phyloP scores from a whole-genome alignment of 1,284 basidiomycete genomes.

The Thecaphora frezii region DNA sequence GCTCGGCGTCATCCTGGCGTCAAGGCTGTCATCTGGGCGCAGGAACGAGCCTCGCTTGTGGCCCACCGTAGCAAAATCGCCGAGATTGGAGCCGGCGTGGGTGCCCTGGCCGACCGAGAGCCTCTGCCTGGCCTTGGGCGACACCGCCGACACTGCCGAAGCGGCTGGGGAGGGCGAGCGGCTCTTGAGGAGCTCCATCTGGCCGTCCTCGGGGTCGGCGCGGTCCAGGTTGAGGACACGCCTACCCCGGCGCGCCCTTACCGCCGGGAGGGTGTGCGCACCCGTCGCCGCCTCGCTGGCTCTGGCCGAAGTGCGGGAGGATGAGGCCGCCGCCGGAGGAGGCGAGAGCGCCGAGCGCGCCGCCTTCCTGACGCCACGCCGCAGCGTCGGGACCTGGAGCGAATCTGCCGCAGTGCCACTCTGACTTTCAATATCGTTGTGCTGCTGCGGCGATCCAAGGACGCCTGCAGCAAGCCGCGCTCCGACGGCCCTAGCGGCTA shows the following conservation, averaged over 20 bases:
- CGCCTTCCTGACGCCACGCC: not conserved
- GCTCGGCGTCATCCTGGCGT: slow-evolving; percentile 22
- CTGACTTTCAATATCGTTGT: slow-evolving; percentile 31
- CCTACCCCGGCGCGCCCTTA: too few species aligned
- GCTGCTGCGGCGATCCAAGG: slow-evolving; percentile 19
- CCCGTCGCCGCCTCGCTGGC: not conserved
- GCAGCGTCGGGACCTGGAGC: slow-evolving; percentile 10
- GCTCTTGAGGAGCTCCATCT: slow-evolving; percentile 1
- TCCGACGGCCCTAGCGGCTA: slow-evolving; percentile 32
- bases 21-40: slow-evolving; percentile 33
- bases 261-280: too few species aligned
- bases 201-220: not conserved
- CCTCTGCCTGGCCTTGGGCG: slow-evolving; percentile 15
- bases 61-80: slow-evolving; percentile 16
- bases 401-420: slow-evolving; percentile 8
- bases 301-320: not conserved
- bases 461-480: slow-evolving; percentile 31
- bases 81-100: slow-evolving; percentile 18
- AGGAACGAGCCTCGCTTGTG: slow-evolving; percentile 24
- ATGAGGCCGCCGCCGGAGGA: slow-evolving; percentile 7
- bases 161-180: slow-evolving; percentile 8
- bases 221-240: not conserved
- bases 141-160: slow-evolving; percentile 16
- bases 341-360: not conserved
- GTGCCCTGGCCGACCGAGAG: slow-evolving; percentile 4